phyloP scores from a whole-genome alignment of 2,329 filamentous ascomycete species.

The Colletotrichum tofieldiae region DNA sequence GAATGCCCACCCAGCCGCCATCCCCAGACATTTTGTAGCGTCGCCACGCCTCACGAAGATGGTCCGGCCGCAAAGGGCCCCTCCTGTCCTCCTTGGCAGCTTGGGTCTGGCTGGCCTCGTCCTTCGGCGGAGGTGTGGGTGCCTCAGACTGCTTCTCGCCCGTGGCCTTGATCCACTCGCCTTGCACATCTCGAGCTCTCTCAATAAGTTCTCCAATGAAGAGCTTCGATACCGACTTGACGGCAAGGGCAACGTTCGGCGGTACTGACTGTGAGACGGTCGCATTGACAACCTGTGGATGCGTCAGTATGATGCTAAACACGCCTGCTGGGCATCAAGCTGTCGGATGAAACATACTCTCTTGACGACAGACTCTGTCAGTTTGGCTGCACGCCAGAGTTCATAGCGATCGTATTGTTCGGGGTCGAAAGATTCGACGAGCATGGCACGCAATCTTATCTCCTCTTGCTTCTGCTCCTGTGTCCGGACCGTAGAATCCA shows the following conservation, averaged over 20 bases:
- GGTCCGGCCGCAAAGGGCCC: slow-evolving; percentile 79
- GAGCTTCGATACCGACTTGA: slow-evolving; percentile 82
- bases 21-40: slow-evolving; percentile 76
- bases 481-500: slow-evolving; percentile 73
- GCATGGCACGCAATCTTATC: slow-evolving; percentile 70
- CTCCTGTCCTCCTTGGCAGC: slow-evolving; percentile 57
- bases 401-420: slow-evolving; percentile 80
- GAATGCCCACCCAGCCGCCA: slow-evolving; percentile 74
- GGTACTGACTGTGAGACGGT: slow-evolving; percentile 86
- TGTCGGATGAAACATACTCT: slow-evolving; percentile 62
- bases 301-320: slow-evolving; percentile 15
- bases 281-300: slow-evolving; percentile 78
- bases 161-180: slow-evolving; percentile 76
- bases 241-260: slow-evolving; percentile 80
- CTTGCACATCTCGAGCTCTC: slow-evolving; percentile 78
- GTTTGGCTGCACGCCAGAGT: slow-evolving; percentile 78
- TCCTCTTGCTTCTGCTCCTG: slow-evolving; percentile 79
- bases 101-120: slow-evolving; percentile 50
- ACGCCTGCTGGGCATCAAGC: neutral
- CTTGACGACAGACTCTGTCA: slow-evolving; percentile 79
- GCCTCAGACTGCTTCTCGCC: slow-evolving; percentile 72
- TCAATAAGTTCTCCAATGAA: slow-evolving; percentile 85
- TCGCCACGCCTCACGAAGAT: slow-evolving; percentile 80
- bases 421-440: slow-evolving; percentile 76
- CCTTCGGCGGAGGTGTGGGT: slow-evolving; percentile 57